Conservation (phyloP, 345 rosid genomes). For the Pseudoturritis turrita region DNA sequence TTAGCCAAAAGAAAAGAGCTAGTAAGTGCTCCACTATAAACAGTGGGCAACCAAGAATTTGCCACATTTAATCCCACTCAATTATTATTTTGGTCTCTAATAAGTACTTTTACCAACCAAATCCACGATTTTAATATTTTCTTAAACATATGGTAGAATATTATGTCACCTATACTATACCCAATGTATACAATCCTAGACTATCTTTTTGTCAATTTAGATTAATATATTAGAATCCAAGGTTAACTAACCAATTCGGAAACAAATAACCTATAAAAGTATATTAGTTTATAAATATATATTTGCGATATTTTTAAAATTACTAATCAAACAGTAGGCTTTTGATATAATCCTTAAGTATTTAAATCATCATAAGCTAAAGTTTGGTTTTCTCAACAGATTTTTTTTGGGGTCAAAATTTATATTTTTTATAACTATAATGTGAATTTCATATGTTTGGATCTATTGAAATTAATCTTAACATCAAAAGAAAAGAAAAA, state of each 20-base stretch:
- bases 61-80: conserved; percentile 33
- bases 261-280: not conserved
- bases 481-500: not conserved
- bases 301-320: not conserved
- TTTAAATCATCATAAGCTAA: not conserved
- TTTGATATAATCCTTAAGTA: not conserved
- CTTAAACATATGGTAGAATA: not conserved
- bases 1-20: conserved; percentile 19
- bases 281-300: not conserved
- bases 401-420: not conserved
- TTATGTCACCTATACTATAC: not conserved
- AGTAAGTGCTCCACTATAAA: conserved; percentile 33
- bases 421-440: not conserved
- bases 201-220: not conserved
- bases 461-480: not conserved
- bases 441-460: not conserved
- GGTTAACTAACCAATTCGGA: not conserved
- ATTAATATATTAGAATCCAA: not conserved
- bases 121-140: not conserved
- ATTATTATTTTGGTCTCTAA: conserved; percentile 1
- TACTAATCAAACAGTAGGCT: not conserved
- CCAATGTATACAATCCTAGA: not conserved
- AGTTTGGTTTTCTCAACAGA: not conserved
- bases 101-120: conserved; percentile 10
- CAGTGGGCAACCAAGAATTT: conserved; percentile 15